phyloP scores from a whole-genome alignment of 129 eudicot genomes.

The Flaveria brownii region DNA sequence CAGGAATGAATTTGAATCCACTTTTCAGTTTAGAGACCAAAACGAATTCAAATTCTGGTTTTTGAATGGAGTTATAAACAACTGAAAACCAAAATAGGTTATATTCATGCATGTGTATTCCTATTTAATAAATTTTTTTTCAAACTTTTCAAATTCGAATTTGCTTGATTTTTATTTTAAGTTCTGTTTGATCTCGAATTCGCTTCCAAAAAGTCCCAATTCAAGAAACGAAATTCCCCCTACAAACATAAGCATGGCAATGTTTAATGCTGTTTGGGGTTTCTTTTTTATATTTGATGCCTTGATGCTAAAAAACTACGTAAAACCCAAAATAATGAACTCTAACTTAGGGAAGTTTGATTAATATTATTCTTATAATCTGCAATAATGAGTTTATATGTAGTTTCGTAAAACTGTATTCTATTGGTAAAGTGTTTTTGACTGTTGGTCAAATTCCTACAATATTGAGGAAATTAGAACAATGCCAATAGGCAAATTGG shows the following conservation, averaged over 20 bases:
- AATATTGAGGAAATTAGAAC: neutral
- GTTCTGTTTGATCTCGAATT: no score
- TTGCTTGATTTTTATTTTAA: no score
- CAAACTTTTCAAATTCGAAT: no score
- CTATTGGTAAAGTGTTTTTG: neutral
- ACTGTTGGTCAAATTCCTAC: slow-evolving; percentile 15
- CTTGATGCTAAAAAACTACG: neutral
- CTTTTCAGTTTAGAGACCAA: neutral
- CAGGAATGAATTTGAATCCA: neutral
- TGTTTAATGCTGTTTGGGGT: neutral
- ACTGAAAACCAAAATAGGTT: neutral
- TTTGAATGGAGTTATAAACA: neutral
- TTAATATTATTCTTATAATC: neutral
- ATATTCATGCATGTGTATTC: no score
- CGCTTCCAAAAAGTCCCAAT: no score
- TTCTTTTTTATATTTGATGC: no score
- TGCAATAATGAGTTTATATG: neutral
- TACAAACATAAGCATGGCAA: neutral
- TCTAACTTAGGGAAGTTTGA: neutral
- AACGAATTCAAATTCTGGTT: neutral
- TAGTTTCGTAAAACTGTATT: neutral
- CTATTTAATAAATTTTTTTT: no score
- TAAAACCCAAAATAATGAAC: neutral
- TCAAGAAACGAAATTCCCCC: neutral
- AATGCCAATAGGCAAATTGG: slow-evolving; percentile 1